Conservation (phyloP, 306 rosid species). For the Glycyrrhiza uralensis region DNA sequence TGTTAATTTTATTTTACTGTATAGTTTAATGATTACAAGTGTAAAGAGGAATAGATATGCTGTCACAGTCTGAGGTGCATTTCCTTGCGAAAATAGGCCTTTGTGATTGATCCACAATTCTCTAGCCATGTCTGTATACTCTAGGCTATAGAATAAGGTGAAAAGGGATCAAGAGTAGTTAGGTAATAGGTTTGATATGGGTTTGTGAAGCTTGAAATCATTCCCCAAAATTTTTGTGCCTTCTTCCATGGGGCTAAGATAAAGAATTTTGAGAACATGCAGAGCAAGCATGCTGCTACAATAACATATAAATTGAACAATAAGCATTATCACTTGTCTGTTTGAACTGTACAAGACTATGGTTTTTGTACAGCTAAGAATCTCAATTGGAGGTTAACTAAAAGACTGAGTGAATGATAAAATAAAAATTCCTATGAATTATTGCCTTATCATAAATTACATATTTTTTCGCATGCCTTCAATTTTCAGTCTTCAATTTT, state of each 20-base stretch:
- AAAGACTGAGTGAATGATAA: background rate
- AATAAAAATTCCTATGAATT: background rate
- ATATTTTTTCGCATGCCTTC: background rate
- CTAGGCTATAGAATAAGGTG: background rate
- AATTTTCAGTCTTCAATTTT: conserved; percentile 10
- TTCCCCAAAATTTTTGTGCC: background rate
- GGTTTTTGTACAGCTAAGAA: background rate
- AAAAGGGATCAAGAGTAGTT: background rate
- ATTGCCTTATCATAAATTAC: background rate
- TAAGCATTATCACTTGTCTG: background rate
- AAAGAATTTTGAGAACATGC: background rate
- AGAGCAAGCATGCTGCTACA: background rate
- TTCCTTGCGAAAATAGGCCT: background rate
- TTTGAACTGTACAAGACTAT: background rate
- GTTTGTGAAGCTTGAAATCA: background rate
- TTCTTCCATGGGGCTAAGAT: background rate
- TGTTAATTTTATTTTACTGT: background rate
- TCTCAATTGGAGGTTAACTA: background rate
- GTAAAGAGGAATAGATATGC: background rate
- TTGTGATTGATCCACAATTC: background rate
- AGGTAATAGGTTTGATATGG: background rate
- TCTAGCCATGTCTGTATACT: background rate
- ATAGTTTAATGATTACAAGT: background rate
- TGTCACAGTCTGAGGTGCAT: background rate
- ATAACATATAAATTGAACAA: background rate